Evolutionary conservation across 495 filamentous ascomycete species (phyloP).

Genomic region (Echria macrotheca): DNA sequence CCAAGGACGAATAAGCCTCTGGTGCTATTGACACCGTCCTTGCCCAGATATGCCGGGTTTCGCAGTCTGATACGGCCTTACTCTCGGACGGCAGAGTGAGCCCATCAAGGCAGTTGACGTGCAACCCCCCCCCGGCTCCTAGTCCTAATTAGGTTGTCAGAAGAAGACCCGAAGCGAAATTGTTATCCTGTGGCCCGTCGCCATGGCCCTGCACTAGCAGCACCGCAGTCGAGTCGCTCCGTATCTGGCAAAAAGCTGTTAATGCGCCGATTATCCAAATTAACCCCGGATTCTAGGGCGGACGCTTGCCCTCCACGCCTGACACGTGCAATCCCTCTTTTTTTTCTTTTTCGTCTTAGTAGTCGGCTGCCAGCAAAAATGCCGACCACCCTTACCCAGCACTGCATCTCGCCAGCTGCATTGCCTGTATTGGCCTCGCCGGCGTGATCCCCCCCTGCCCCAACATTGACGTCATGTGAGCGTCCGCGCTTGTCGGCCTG

Average conservation of each 20-base stretch:
- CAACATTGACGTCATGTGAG: not conserved
- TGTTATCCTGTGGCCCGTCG: slow-evolving; percentile 7
- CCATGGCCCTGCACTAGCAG: slow-evolving; percentile 1
- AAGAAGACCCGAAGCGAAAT: slow-evolving; percentile 10
- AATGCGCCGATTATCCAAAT: slow-evolving; percentile 35
- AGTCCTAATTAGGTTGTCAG: slow-evolving; percentile 16
- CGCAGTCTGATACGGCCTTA: not conserved
- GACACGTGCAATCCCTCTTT: slow-evolving; percentile 17
- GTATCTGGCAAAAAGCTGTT: not conserved
- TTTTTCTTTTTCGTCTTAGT: not conserved
- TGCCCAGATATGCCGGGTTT: slow-evolving; percentile 1
- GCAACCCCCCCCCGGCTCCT: not conserved
- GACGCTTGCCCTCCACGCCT: slow-evolving; percentile 22
- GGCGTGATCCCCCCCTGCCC: not conserved
- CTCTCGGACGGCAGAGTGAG: not conserved
- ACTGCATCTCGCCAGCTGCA: not conserved
- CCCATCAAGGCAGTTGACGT: not conserved
- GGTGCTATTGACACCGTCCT: not conserved
- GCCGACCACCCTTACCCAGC: not conserved
- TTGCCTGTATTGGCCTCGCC: not conserved
- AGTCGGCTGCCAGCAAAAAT: too few species aligned
- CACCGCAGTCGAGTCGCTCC: slow-evolving; percentile 1
- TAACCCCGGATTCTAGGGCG: slow-evolving; percentile 34
- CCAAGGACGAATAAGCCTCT: slow-evolving; percentile 12
- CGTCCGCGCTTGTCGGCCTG: not conserved